Conservation (phyloP, 495 filamentous ascomycete genomes). For the Penicillium ochrochloron region DNA sequence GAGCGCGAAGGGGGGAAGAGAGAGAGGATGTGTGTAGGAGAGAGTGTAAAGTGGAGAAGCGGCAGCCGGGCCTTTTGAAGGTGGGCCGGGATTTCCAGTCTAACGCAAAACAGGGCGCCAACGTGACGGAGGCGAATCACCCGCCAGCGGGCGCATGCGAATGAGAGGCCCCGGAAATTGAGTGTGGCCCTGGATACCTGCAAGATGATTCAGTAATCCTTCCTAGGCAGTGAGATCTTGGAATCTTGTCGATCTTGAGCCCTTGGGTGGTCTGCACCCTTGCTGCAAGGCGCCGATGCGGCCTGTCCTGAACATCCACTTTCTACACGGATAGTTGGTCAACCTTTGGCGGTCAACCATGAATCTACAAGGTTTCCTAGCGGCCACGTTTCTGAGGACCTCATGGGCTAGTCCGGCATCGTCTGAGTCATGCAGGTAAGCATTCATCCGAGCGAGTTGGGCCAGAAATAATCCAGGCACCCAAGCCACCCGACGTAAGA, state of each 20-base stretch:
- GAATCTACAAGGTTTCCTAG: conserved; percentile 3
- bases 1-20: conserved; percentile 23
- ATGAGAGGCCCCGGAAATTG: conserved; percentile 16
- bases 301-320: neutral
- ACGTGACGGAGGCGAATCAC: conserved; percentile 50
- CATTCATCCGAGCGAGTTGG: neutral
- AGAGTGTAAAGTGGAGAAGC: conserved; percentile 43
- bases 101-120: conserved; percentile 49
- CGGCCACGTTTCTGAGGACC: neutral
- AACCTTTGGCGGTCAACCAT: conserved; percentile 1
- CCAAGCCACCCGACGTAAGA: neutral
- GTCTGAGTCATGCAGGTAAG: conserved; percentile 6
- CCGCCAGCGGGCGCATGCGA: conserved; percentile 16
- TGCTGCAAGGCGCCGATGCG: conserved; percentile 13
- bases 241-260: neutral
- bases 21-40: conserved; percentile 28
- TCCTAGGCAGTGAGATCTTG: conserved; percentile 3
- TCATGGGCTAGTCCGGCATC: neutral
- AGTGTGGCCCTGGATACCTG: neutral
- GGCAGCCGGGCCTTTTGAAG: conserved; percentile 49
- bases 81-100: conserved; percentile 45
- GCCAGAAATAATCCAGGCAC: neutral
- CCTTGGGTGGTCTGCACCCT: conserved; percentile 12
- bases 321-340: conserved; percentile 1
- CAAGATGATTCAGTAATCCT: neutral